These are phyloP conservation scores for Mycena citricolor DNA, from an alignment of 1,284 basidiomycete genomes.

Conservation along the genomic window DNA sequence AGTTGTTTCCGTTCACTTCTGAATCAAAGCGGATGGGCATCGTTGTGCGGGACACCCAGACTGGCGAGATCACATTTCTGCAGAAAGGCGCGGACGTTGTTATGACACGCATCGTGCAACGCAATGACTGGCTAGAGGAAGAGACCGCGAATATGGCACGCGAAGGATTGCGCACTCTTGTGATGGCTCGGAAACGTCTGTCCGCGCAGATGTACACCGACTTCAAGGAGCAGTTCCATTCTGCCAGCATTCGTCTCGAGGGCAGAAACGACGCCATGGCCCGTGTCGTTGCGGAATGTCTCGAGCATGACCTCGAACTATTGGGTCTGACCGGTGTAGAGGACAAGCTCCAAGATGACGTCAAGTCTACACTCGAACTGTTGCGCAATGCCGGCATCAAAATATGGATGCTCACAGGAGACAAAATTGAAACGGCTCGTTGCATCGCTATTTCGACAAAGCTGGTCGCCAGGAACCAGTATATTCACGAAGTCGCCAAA, in stretches of 20 bases:
- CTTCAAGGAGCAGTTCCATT: slow-evolving; percentile 78
- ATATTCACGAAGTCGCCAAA: slow-evolving; percentile 96
- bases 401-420: slow-evolving; percentile 99
- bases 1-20: slow-evolving; percentile 97
- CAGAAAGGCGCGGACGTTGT: slow-evolving; percentile 99
- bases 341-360: slow-evolving; percentile 97
- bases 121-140: slow-evolving; percentile 99
- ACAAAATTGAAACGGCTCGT: slow-evolving; percentile 98
- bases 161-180: slow-evolving; percentile 92
- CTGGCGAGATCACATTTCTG: slow-evolving; percentile 84
- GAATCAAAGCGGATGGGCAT: slow-evolving; percentile 99
- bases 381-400: slow-evolving; percentile 96
- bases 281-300: slow-evolving; percentile 68
- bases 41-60: slow-evolving; percentile 77
- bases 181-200: slow-evolving; percentile 84
- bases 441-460: slow-evolving; percentile 99
- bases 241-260: slow-evolving; percentile 77
- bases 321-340: slow-evolving; percentile 96
- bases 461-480: slow-evolving; percentile 93
- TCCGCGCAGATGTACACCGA: slow-evolving; percentile 67
- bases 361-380: slow-evolving; percentile 91
- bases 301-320: slow-evolving; percentile 91
- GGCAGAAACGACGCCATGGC: slow-evolving; percentile 83
- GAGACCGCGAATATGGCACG: slow-evolving; percentile 99
- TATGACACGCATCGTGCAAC: slow-evolving; percentile 92